Evolutionary conservation across 1,284 basidiomycete genomes (phyloP).

Genomic region (Cutaneotrichosporon spelunceum): DNA sequence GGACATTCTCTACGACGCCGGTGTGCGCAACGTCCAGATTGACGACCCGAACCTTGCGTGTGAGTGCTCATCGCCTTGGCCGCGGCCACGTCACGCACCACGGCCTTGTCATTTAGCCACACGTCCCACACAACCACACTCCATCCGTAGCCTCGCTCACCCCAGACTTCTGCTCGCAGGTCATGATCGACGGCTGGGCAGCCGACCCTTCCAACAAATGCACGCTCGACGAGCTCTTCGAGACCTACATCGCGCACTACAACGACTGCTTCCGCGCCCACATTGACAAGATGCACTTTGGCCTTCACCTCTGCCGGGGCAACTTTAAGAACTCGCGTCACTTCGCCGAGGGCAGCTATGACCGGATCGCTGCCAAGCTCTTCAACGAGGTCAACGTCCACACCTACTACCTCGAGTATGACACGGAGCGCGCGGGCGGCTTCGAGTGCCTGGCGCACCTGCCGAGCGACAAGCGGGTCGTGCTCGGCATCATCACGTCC

Average conservation of each 20-base stretch:
- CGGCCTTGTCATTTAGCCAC: too few relatives aligned
- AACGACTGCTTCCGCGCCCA: constrained; percentile 62
- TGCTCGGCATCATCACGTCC: constrained; percentile 70
- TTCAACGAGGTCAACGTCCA: constrained; percentile 72
- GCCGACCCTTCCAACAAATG: constrained; percentile 62
- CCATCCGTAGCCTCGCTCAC: neutral
- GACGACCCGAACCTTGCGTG: constrained; percentile 59
- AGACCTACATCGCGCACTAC: constrained; percentile 67
- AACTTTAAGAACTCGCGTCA: constrained; percentile 69
- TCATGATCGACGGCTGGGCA: constrained; percentile 42
- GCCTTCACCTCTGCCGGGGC: constrained; percentile 70
- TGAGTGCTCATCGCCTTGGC: too few relatives aligned
- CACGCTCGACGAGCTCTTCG: constrained; percentile 63
- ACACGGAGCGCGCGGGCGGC: constrained; percentile 67
- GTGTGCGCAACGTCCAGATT: constrained; percentile 68
- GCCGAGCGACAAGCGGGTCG: constrained; percentile 62
- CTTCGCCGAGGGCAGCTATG: constrained; percentile 71
- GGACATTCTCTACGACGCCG: constrained; percentile 65
- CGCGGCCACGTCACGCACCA: too few relatives aligned
- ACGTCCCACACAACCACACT: too few relatives aligned
- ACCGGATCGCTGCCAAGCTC: constrained; percentile 65
- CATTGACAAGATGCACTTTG: constrained; percentile 64
- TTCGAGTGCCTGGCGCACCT: constrained; percentile 66
- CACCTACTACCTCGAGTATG: constrained; percentile 71
- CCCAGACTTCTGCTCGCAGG: constrained; percentile 33